These are phyloP conservation scores for Singerocomus inundabilis DNA, from an alignment of 1,284 basidiomycete genomes.

Conservation along the genomic window DNA sequence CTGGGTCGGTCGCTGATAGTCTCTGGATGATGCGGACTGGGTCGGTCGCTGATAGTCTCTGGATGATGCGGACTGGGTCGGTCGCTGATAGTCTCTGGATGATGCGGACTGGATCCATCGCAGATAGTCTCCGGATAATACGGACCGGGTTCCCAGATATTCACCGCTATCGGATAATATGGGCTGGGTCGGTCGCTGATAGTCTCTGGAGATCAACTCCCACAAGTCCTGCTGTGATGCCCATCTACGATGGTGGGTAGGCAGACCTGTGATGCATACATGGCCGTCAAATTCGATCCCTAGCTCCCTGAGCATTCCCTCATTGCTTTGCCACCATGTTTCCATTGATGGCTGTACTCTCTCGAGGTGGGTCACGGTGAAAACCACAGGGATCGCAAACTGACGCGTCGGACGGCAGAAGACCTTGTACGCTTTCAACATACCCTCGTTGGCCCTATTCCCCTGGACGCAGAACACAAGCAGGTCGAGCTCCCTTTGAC, in stretches of 20 bases:
- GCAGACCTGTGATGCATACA: conserved; percentile 27
- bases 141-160: too few relatives aligned
- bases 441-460: conserved; percentile 8
- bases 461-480: conserved; percentile 22
- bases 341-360: conserved; percentile 29
- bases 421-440: conserved; percentile 15
- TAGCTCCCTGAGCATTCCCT: conserved; percentile 7
- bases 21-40: too few relatives aligned
- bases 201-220: conserved; percentile 12
- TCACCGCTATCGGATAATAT: background rate
- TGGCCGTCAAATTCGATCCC: conserved; percentile 26
- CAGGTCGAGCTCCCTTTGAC: conserved; percentile 18
- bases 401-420: conserved; percentile 19
- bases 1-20: too few relatives aligned
- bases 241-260: conserved; percentile 17
- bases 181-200: background rate
- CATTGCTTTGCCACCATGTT: conserved; percentile 31
- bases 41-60: too few relatives aligned
- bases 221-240: conserved; percentile 18
- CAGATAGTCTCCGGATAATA: too few relatives aligned
- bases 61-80: too few relatives aligned
- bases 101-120: too few relatives aligned
- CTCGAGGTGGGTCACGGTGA: conserved; percentile 31
- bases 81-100: too few relatives aligned
- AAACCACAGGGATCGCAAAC: conserved; percentile 25